Base-by-base conservation (phyloP, 306 rosid species). In the Cucurbita pepo region DNA sequence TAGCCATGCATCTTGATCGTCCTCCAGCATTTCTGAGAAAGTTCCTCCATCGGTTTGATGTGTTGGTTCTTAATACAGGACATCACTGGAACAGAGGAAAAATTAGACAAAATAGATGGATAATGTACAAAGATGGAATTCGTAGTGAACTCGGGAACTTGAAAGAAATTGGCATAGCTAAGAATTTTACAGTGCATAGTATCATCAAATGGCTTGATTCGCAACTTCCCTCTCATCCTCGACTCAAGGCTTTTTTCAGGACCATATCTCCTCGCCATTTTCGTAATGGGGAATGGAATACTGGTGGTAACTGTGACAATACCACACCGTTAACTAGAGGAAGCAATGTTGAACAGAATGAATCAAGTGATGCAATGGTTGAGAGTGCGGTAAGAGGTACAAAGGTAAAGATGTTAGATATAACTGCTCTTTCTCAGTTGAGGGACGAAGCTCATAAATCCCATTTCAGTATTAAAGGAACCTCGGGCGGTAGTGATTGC, bases 41-140 rank as follows among this genome's bases (percentile, higher is more conserved):
- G 77, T 91, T 65, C 81, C 88, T 94, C 71, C 79, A 79, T 61
- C 72, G 74, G 34, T 89, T 94, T 76, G 71, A 91, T 74, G 92
- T 91, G 54, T 83, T 94, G 79, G 89, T 94, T 86, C 95, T 94
- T 25, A 94, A 94, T 74, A 91, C 99, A 4, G 97, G 97, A 53
- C 99, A 94, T 84, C 97, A 91, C 66, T 94, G 99, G 97, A 89
- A 94, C 82, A 81, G 89, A 72, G 92, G 88, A 54, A 94, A 94
- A 81, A 77, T 94, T 51, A 82, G 25, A 14, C 88, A 83, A 44
- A 91, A 94, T 80, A 78, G 86, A 67, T 94, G 99, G 99, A 72
- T 94, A 40, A 94, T 94, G 91, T 73, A 89, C 59, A 89, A 82
- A 13, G 77, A 84, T 67, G 97, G 95, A 77, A 83, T 78, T 77